These are phyloP conservation scores for Chenopodium suecicum DNA, from an alignment of 148 eudicot genomes.

Conservation along the genomic window DNA sequence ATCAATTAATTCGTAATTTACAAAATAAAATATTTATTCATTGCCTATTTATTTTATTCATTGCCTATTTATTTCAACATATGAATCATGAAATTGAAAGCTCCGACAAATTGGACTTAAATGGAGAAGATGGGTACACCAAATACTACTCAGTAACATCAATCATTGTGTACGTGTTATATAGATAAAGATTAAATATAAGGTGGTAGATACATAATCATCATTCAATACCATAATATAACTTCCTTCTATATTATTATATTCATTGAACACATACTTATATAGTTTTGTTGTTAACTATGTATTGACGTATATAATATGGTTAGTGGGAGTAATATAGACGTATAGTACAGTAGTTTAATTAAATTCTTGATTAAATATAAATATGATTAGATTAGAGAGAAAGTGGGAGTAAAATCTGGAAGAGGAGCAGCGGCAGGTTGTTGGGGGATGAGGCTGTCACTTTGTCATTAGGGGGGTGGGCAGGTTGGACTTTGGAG, in stretches of 20 bases:
- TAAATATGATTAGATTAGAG: too few species aligned
- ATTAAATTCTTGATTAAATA: too few species aligned
- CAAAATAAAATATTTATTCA: too few species aligned
- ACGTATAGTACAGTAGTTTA: neutral
- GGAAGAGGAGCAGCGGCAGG: constrained; percentile 4
- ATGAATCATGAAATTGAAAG: neutral
- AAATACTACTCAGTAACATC: neutral
- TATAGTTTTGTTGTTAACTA: too few species aligned
- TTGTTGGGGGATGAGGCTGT: neutral
- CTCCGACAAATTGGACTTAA: neutral
- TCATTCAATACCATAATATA: neutral
- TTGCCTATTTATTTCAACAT: too few species aligned
- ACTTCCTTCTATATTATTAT: neutral
- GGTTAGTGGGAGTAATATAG: neutral
- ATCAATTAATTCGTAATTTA: too few species aligned
- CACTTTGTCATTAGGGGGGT: neutral
- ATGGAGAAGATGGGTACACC: neutral
- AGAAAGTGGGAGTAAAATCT: constrained; percentile 11
- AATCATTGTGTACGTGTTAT: constrained; percentile 11
- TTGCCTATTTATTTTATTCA: too few species aligned
- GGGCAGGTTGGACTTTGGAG: neutral
- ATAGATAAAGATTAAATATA: neutral
- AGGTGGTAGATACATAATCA: neutral
- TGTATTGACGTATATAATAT: too few species aligned
- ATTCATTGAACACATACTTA: neutral